Evolutionary conservation across 805 yeast genomes (phyloP).

Genomic region (baker's yeast (Saccharomyces cerevisiae)): DNA sequence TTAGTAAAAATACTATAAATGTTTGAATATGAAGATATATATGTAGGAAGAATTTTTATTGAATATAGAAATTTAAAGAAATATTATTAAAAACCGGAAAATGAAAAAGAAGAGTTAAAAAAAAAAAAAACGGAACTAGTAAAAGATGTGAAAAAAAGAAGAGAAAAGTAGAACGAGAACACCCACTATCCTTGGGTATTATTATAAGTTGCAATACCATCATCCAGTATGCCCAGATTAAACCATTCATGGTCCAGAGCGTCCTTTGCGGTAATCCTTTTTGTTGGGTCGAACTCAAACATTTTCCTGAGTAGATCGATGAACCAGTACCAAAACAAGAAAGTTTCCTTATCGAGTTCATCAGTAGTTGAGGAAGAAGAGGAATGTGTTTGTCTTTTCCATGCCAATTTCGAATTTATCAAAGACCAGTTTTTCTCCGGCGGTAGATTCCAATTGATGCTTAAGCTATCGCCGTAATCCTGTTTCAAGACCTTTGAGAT

Average conservation of each 20-base stretch:
- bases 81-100: background rate
- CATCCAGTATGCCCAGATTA: conserved; percentile 50
- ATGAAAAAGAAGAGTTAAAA: background rate
- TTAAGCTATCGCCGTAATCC: conserved; percentile 22
- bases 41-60: background rate
- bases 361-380: conserved; percentile 4
- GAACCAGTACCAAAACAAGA: conserved; percentile 79
- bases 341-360: conserved; percentile 45
- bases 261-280: conserved; percentile 65
- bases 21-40: background rate
- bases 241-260: conserved; percentile 84
- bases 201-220: conserved; percentile 34
- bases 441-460: conserved; percentile 25
- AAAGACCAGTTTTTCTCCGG: conserved; percentile 27
- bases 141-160: background rate
- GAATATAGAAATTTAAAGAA: background rate
- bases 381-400: conserved; percentile 2
- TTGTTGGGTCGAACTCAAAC: conserved; percentile 62
- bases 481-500: conserved; percentile 22
- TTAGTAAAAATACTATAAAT: background rate
- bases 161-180: background rate
- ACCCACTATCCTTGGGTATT: background rate
- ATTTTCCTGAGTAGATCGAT: conserved; percentile 57
- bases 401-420: conserved; percentile 13
- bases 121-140: background rate